Conservation (phyloP, 306 rosid species). For the Abrus precatorius region DNA sequence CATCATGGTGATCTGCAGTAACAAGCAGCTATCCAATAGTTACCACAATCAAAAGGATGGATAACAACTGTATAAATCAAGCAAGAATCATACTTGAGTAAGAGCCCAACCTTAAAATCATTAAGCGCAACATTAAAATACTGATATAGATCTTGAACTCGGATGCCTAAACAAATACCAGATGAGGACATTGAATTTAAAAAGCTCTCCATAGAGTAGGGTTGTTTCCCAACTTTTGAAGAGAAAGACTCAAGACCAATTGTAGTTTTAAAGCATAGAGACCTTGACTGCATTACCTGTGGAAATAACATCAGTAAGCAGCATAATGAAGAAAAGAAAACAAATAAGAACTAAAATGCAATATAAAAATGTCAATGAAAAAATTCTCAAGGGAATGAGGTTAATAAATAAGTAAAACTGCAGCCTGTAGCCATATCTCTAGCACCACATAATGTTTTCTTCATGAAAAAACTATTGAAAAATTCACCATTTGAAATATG, state of each 20-base stretch:
- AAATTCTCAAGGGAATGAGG: background rate
- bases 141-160: constrained; percentile 67
- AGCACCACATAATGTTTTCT: background rate
- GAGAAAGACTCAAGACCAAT: constrained; percentile 52
- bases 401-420: background rate
- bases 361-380: background rate
- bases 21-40: constrained; percentile 31
- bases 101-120: constrained; percentile 73
- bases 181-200: constrained; percentile 55
- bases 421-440: background rate
- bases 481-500: background rate
- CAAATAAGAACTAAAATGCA: background rate
- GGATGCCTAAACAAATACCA: constrained; percentile 48
- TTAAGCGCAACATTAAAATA: constrained; percentile 70
- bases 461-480: constrained; percentile 3
- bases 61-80: constrained; percentile 42
- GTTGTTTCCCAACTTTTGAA: constrained; percentile 54
- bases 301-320: constrained; percentile 37
- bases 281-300: constrained; percentile 70
- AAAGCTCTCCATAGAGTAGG: constrained; percentile 52
- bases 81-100: background rate
- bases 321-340: background rate
- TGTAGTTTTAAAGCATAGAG: constrained; percentile 60
- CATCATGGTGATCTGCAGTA: constrained; percentile 64
- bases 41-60: constrained; percentile 34